These are phyloP conservation scores for Alternaria conjuncta DNA, from an alignment of 2,329 filamentous ascomycete genomes.

Conservation along the genomic window DNA sequence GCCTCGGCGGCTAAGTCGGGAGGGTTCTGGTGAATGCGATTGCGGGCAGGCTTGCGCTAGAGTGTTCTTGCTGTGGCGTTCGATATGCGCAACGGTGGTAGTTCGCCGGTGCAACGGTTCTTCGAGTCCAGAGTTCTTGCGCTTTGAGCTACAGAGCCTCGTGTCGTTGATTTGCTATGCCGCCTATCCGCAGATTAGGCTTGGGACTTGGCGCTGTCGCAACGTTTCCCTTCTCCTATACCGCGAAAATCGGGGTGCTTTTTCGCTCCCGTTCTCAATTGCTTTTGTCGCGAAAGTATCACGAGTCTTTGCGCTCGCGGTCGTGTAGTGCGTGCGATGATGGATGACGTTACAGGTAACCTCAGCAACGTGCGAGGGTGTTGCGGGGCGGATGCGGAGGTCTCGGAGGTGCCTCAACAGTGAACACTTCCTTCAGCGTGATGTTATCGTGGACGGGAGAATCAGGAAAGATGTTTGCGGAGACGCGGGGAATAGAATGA, in stretches of 20 bases:
- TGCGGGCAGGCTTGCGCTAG: background rate
- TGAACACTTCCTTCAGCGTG: background rate
- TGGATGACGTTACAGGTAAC: conserved; percentile 24
- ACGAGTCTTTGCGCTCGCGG: conserved; percentile 1
- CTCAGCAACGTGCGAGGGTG: conserved; percentile 12
- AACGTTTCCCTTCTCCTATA: conserved; percentile 2
- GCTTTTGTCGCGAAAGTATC: background rate
- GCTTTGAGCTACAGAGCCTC: background rate
- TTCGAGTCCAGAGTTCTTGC: background rate
- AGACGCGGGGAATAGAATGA: background rate
- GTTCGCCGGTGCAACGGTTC: background rate
- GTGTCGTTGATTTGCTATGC: conserved; percentile 6
- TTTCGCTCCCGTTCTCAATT: background rate
- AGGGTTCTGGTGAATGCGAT: background rate
- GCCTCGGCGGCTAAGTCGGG: background rate
- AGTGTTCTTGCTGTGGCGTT: background rate
- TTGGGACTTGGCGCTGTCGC: conserved; percentile 19
- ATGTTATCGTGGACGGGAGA: background rate
- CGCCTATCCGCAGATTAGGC: conserved; percentile 13
- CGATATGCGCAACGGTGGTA: background rate
- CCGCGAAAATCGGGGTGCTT: background rate
- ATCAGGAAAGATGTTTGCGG: background rate
- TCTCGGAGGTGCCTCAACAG: conserved; percentile 15
- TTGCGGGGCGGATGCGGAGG: conserved; percentile 20
- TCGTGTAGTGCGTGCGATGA: conserved; percentile 2